A percentile compares a stretch with the other conserved stretches of the same genome.
phyloP scores from a whole-genome alignment of 306 rosid species.

The Morella rubra region DNA sequence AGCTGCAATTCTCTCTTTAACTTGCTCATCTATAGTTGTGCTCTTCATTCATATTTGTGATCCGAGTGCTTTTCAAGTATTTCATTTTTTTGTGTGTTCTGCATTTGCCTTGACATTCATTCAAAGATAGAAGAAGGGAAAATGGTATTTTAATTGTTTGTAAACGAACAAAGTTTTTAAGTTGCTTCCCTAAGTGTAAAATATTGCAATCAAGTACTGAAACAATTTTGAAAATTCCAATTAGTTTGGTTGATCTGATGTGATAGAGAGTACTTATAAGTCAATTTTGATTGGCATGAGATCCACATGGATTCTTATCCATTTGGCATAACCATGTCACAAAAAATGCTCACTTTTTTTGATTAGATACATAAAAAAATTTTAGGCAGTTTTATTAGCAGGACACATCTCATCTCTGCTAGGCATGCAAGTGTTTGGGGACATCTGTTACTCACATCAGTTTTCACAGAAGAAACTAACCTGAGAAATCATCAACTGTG shows the following conservation, averaged over 20 bases:
- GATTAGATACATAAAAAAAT: not conserved
- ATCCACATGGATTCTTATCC: not conserved
- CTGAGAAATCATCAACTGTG: not conserved
- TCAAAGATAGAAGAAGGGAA: not conserved
- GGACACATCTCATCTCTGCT: too few relatives aligned
- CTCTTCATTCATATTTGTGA: not conserved
- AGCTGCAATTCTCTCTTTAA: constrained; percentile 3
- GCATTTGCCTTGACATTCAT: not conserved
- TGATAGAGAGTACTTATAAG: not conserved
- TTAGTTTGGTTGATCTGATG: not conserved
- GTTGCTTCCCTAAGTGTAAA: not conserved
- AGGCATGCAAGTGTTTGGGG: not conserved
- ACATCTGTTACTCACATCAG: not conserved
- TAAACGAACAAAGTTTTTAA: not conserved
- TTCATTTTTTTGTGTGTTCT: not conserved
- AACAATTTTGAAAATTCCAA: not conserved
- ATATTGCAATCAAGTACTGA: not conserved
- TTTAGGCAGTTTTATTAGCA: not conserved
- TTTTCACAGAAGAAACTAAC: not conserved
- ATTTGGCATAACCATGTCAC: not conserved
- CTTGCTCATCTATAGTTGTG: not conserved
- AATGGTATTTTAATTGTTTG: not conserved
- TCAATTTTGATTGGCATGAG: not conserved
- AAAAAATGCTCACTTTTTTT: not conserved
- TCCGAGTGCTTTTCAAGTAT: not conserved